A percentile compares a stretch with the other conserved stretches of the same genome.
Conservation (phyloP, 2,329 filamentous ascomycete genomes). For the Verticillium klebahnii region DNA sequence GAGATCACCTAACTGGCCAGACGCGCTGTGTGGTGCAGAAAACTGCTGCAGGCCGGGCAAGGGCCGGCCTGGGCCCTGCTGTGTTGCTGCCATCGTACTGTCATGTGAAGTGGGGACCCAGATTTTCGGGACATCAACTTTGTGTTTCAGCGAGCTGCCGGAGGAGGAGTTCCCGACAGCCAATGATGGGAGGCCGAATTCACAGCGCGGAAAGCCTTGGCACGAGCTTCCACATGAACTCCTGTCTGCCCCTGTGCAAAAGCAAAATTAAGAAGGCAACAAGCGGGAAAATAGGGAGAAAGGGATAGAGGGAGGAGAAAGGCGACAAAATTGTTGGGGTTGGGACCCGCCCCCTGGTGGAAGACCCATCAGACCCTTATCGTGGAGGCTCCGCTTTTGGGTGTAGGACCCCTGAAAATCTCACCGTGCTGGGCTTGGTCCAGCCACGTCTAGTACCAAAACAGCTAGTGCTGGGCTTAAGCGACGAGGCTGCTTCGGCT, state of each 20-base stretch:
- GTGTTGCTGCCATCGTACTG: background rate
- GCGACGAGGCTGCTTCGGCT: slow-evolving; percentile 1
- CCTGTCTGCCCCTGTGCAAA: background rate
- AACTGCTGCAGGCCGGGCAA: background rate
- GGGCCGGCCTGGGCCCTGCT: background rate
- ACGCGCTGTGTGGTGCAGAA: background rate
- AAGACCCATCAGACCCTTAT: background rate
- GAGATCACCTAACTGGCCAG: background rate
- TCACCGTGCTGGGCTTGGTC: background rate
- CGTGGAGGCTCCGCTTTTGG: background rate
- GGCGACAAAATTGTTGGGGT: background rate
- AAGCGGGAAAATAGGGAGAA: slow-evolving; percentile 1
- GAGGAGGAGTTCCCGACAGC: background rate
- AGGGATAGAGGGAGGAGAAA: background rate
- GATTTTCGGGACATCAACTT: background rate
- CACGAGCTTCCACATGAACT: background rate
- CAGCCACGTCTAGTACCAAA: background rate
- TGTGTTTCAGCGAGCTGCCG: background rate
- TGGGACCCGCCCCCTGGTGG: background rate
- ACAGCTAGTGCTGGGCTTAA: background rate
- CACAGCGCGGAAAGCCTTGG: background rate
- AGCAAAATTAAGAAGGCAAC: background rate
- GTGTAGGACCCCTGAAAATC: background rate
- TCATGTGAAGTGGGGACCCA: background rate
- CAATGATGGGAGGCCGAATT: background rate